Base-by-base conservation (phyloP, 1,284 basidiomycete species). In the Rhodotorula sp. region DNA sequence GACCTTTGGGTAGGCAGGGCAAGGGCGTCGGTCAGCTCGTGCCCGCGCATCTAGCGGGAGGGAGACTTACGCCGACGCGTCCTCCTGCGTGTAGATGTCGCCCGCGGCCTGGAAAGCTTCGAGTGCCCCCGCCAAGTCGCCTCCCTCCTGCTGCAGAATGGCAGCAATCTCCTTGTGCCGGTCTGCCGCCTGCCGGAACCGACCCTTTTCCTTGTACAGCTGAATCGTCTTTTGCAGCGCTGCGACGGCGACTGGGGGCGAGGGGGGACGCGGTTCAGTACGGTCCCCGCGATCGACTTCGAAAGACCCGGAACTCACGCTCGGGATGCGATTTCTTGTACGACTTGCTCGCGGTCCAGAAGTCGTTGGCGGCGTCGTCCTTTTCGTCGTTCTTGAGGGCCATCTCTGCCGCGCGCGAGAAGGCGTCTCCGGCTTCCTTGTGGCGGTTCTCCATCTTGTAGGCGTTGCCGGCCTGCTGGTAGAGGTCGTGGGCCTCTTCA, bases 71-170 rank as follows among this genome's bases (percentile, higher is more conserved):
- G 96, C 95, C 77, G 88, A 87, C 8, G 97, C 94, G 83, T 97
- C 95, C 83, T 99, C 97, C 80, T 96, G 92, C 49, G 90, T 86
- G 84, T 99, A 99, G 93, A 96, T 97, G 60, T 97, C 92, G n/a
- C 89, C 96, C 14, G 97, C 96, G 64, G 91, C 87, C 79, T 92
- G 91, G 80, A 89, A 97, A 80, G 92, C 92, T 73, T 97, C 92
- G 78, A 95, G 89, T 57, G 94, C 96, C 78, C 87, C 89, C 20
- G 86, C 85, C 60, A 93, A 83, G 81, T 94, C 89, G 71, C 87
- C 84, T 20, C 83, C 84, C 66, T 86, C 86, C 79, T 93, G 89
- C 56, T 95, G 87, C 83, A 93, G 90, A 76, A 99, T 92, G 80
- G 92, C 90, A 5, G 89, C 96, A 77, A 98, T 95, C 83, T 79